A percentile compares a stretch with the other conserved stretches of the same genome.
phyloP scores from a whole-genome alignment of 768 basidiomycete species.

The Russula virescens region DNA sequence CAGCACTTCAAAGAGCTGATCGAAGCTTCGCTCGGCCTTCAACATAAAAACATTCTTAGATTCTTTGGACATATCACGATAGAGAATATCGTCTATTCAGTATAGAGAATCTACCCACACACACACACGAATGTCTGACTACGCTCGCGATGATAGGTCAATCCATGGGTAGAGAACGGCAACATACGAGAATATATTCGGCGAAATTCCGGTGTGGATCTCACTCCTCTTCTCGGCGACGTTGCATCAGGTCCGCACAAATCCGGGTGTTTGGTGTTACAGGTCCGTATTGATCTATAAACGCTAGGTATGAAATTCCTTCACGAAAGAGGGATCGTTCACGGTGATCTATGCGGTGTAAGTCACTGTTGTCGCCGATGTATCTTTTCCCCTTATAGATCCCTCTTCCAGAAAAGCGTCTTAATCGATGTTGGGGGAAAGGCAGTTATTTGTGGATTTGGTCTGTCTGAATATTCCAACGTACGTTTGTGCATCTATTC shows the following conservation, averaged over 20 bases:
- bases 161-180: constrained; percentile 43
- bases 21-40: constrained; percentile 38
- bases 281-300: neutral
- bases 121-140: neutral
- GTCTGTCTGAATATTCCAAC: constrained; percentile 31
- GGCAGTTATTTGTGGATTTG: constrained; percentile 43
- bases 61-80: constrained; percentile 36
- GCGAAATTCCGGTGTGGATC: constrained; percentile 31
- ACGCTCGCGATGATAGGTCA: constrained; percentile 32
- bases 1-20: constrained; percentile 42
- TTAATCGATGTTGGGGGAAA: constrained; percentile 37
- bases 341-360: constrained; percentile 27
- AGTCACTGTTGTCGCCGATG: neutral
- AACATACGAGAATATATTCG: constrained; percentile 36
- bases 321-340: constrained; percentile 22
- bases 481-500: neutral
- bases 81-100: constrained; percentile 24
- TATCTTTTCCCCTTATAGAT: neutral
- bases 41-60: constrained; percentile 38
- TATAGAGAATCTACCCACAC: neutral
- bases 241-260: constrained; percentile 34
- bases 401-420: constrained; percentile 36
- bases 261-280: constrained; percentile 1
- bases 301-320: constrained; percentile 11
- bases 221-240: constrained; percentile 36